Conservation (phyloP, 805 yeast species). For the Debaryomyces hansenii region DNA sequence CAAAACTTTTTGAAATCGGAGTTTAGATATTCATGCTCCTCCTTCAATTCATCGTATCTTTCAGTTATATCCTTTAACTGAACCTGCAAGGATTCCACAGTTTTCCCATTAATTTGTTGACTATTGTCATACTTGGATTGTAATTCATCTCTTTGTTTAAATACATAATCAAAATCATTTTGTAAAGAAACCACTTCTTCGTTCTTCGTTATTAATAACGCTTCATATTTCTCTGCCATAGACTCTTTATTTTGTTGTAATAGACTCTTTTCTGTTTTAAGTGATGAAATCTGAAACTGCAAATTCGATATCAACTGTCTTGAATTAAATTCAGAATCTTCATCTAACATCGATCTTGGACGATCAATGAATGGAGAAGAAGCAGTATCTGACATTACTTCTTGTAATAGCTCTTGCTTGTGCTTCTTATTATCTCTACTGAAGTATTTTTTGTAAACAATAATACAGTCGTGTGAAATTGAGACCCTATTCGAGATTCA, state of each 20-base stretch:
- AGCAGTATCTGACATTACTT: constrained; percentile 9
- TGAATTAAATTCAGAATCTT: constrained; percentile 14
- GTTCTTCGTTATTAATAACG: constrained; percentile 28
- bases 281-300: constrained; percentile 31
- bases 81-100: constrained; percentile 15
- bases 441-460: background rate
- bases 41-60: constrained; percentile 6
- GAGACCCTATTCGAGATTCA: background rate
- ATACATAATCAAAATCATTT: constrained; percentile 35
- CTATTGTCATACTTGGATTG: constrained; percentile 33
- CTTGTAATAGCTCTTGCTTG: background rate
- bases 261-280: constrained; percentile 35
- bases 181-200: constrained; percentile 33
- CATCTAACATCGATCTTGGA: constrained; percentile 12
- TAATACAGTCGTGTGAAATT: constrained; percentile 5
- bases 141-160: constrained; percentile 31
- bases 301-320: constrained; percentile 23
- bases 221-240: constrained; percentile 23
- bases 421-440: background rate
- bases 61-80: constrained; percentile 12
- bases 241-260: constrained; percentile 27
- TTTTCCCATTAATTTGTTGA: constrained; percentile 22
- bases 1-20: constrained; percentile 20
- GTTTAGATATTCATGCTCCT: constrained; percentile 13
- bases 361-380: constrained; percentile 30